phyloP scores from a whole-genome alignment of 2,329 filamentous ascomycete species.

The Clonostachys chloroleuca region DNA sequence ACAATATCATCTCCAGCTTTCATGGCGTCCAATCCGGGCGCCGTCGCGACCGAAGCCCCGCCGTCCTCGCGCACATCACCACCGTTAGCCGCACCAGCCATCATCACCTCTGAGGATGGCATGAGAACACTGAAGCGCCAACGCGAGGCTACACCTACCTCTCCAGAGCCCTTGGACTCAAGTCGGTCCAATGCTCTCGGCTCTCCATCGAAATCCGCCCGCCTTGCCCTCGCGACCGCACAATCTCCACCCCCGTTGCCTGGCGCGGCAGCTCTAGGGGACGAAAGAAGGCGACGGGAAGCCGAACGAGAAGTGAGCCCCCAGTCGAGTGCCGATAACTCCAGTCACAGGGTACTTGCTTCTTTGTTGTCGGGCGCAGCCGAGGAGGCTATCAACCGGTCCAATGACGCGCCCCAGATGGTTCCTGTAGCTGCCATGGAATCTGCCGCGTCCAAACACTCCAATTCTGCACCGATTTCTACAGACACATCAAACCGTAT shows the following conservation, averaged over 20 bases:
- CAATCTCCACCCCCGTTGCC: slow-evolving; percentile 40
- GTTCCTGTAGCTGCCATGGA: slow-evolving; percentile 39
- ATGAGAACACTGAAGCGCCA: slow-evolving; percentile 36
- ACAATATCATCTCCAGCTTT: slow-evolving; percentile 5
- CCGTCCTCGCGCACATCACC: slow-evolving; percentile 26
- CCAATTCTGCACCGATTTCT: slow-evolving; percentile 22
- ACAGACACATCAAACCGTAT: slow-evolving; percentile 19
- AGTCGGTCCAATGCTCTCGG: slow-evolving; percentile 21
- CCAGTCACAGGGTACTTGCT: slow-evolving; percentile 46
- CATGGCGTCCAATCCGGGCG: slow-evolving; percentile 52
- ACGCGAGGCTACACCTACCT: slow-evolving; percentile 40
- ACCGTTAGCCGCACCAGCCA: slow-evolving; percentile 16
- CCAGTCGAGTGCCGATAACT: slow-evolving; percentile 45
- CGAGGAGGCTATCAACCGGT: slow-evolving; percentile 45
- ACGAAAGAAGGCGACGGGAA: slow-evolving; percentile 44
- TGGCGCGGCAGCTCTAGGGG: slow-evolving; percentile 48
- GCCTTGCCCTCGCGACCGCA: slow-evolving; percentile 36
- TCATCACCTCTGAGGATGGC: slow-evolving; percentile 32
- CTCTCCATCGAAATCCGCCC: slow-evolving; percentile 50
- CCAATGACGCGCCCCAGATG: slow-evolving; percentile 44
- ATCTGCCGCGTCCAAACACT: slow-evolving; percentile 25
- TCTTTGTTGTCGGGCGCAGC: slow-evolving; percentile 49
- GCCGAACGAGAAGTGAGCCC: slow-evolving; percentile 29
- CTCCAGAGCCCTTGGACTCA: slow-evolving; percentile 21
- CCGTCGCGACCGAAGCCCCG: slow-evolving; percentile 47